A percentile compares a stretch with the other conserved stretches of the same genome.
Conservation (phyloP, 441 rosid genomes). For the Brassica balearica region DNA sequence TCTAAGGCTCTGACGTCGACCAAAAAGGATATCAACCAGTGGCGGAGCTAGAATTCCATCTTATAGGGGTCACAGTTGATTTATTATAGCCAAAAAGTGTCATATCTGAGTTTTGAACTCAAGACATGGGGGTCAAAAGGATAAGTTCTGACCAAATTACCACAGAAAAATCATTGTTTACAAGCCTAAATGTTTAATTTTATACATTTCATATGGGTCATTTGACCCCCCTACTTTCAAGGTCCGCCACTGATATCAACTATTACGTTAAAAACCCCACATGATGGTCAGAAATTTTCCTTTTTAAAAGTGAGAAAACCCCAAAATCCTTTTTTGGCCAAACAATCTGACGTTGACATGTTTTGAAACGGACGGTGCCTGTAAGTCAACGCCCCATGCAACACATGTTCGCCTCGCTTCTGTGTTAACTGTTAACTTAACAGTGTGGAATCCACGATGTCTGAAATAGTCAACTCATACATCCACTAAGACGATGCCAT, state of each 20-base stretch:
- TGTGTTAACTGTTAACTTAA: slow-evolving; percentile 41
- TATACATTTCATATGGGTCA: too few relatives aligned
- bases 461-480: slow-evolving; percentile 38
- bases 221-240: too few relatives aligned
- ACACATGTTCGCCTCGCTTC: slow-evolving; percentile 42
- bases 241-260: too few relatives aligned
- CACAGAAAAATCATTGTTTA: too few relatives aligned
- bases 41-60: too few relatives aligned
- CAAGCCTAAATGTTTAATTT: too few relatives aligned
- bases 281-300: slow-evolving; percentile 20
- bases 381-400: slow-evolving; percentile 38
- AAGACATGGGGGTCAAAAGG: too few relatives aligned
- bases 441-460: slow-evolving; percentile 42
- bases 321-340: slow-evolving; percentile 1
- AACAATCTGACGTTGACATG: slow-evolving; percentile 31
- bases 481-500: slow-evolving; percentile 31
- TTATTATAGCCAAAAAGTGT: too few relatives aligned
- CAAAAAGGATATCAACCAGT: slow-evolving; percentile 21
- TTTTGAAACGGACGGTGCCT: slow-evolving; percentile 37
- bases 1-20: slow-evolving; percentile 9
- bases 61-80: too few relatives aligned
- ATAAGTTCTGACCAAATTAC: too few relatives aligned
- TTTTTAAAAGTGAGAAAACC: slow-evolving; percentile 19
- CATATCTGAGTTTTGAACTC: too few relatives aligned
- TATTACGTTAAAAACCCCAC: slow-evolving; percentile 22